Percentiles rank a stretch among this genome's conserved stretches.
These are phyloP conservation scores for Paecilomyces niveus DNA, from an alignment of 2,329 filamentous ascomycete species.

Conservation along the genomic window DNA sequence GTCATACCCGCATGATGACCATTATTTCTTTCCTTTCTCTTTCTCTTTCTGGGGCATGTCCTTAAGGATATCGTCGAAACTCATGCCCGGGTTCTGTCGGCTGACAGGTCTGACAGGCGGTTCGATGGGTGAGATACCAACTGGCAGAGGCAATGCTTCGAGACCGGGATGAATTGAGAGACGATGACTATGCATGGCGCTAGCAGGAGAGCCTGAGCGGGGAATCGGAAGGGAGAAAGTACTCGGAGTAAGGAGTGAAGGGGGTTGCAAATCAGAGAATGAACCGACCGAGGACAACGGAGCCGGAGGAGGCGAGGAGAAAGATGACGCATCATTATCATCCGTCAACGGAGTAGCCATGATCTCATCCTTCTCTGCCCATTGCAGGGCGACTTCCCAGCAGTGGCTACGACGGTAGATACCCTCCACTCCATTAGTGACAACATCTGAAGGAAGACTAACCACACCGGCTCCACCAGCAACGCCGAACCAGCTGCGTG, in stretches of 20 bases:
- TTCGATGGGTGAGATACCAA: constrained; percentile 35
- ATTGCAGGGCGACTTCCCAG: constrained; percentile 58
- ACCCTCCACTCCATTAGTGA: constrained; percentile 60
- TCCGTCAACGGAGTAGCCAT: constrained; percentile 26
- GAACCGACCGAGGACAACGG: constrained; percentile 31
- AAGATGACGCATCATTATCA: constrained; percentile 30
- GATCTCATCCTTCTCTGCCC: constrained; percentile 42
- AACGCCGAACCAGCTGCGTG: constrained; percentile 43
- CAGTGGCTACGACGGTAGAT: constrained; percentile 63
- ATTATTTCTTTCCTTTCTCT: background rate
- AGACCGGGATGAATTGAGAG: constrained; percentile 38
- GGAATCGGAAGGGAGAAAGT: constrained; percentile 21
- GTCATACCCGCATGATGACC: background rate
- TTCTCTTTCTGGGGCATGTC: constrained; percentile 32
- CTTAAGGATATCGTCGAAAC: constrained; percentile 42
- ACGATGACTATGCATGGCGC: constrained; percentile 29
- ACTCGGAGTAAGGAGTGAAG: constrained; percentile 23
- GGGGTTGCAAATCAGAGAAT: constrained; percentile 26
- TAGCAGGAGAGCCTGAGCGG: constrained; percentile 24
- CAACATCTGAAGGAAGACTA: constrained; percentile 55
- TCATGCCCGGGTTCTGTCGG: constrained; percentile 41
- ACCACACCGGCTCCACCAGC: constrained; percentile 59
- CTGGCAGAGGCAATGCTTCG: constrained; percentile 38
- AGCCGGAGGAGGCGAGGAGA: constrained; percentile 30
- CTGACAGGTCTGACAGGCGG: constrained; percentile 32